Conservation (phyloP, 352 stramenopile species). For the Pythium guiyangense region DNA sequence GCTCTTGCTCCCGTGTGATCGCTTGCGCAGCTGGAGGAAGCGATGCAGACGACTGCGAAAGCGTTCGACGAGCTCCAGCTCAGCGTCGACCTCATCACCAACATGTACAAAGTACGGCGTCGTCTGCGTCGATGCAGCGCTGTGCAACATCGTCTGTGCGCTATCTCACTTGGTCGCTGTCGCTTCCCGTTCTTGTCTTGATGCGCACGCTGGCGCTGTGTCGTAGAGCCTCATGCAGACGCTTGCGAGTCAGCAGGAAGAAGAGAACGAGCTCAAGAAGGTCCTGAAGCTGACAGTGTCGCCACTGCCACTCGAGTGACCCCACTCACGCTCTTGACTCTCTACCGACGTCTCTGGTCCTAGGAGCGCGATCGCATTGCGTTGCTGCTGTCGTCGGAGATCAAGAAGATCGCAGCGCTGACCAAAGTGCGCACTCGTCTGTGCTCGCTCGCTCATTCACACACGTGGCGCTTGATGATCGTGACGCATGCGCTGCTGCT, state of each 20-base stretch:
- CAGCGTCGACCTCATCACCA: constrained; percentile 81
- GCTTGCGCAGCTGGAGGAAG: constrained; percentile 49
- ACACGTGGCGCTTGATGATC: background rate
- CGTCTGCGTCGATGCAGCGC: background rate
- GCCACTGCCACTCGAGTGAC: background rate
- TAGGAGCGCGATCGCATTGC: constrained; percentile 54
- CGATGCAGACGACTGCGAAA: constrained; percentile 42
- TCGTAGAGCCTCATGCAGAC: constrained; percentile 41
- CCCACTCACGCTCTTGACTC: no score
- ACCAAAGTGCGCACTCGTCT: constrained; percentile 34
- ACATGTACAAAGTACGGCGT: constrained; percentile 74
- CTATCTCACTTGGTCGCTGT: background rate
- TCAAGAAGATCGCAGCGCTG: constrained; percentile 73
- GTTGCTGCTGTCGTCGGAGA: constrained; percentile 46
- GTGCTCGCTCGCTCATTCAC: background rate
- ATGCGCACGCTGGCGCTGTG: background rate
- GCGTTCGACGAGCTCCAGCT: constrained; percentile 76
- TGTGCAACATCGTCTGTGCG: background rate
- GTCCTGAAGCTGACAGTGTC: constrained; percentile 10
- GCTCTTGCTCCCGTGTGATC: background rate
- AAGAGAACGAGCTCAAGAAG: constrained; percentile 54
- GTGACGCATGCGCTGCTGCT: background rate
- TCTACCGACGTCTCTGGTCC: no score
- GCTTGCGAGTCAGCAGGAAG: constrained; percentile 39
- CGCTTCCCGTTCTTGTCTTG: no score